Conservation (phyloP, 352 stramenopile species). For the Pythium phragmiticola region DNA sequence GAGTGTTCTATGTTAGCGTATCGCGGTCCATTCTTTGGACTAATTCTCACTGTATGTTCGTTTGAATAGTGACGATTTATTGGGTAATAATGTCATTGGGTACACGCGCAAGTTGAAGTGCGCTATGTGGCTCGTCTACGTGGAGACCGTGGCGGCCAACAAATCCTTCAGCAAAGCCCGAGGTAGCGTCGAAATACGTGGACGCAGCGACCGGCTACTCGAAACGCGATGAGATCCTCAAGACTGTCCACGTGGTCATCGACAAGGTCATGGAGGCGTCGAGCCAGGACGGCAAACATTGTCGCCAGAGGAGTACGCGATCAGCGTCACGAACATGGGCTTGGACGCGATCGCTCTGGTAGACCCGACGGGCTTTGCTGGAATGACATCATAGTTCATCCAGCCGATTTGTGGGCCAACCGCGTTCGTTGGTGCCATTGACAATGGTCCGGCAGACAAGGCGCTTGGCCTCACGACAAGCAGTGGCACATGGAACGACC, state of each 20-base stretch:
- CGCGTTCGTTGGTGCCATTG: slow-evolving; percentile 45
- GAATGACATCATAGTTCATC: slow-evolving; percentile 41
- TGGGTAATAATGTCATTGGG: too few relatives aligned
- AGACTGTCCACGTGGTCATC: slow-evolving; percentile 49
- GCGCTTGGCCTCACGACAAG: slow-evolving; percentile 42
- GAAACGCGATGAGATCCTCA: slow-evolving; percentile 38
- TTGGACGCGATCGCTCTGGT: slow-evolving; percentile 43
- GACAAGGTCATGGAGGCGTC: slow-evolving; percentile 44
- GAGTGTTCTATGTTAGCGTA: too few relatives aligned
- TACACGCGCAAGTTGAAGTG: too few relatives aligned
- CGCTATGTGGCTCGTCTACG: too few relatives aligned
- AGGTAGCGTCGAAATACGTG: too few relatives aligned
- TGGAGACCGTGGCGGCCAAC: too few relatives aligned
- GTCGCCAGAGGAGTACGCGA: slow-evolving; percentile 35
- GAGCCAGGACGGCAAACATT: slow-evolving; percentile 40
- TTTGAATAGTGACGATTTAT: too few relatives aligned
- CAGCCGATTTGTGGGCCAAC: slow-evolving; percentile 57
- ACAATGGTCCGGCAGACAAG: slow-evolving; percentile 40
- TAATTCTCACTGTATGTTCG: too few relatives aligned
- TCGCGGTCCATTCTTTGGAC: too few relatives aligned
- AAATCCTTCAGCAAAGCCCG: too few relatives aligned
- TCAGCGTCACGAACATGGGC: slow-evolving; percentile 42
- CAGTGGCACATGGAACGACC: slow-evolving; percentile 40
- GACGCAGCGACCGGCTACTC: slow-evolving; percentile 10
- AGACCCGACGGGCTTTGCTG: slow-evolving; percentile 43